Evolutionary conservation across 2,329 filamentous ascomycete genomes (phyloP).

Genomic region (Fragosphaeria purpurea): DNA sequence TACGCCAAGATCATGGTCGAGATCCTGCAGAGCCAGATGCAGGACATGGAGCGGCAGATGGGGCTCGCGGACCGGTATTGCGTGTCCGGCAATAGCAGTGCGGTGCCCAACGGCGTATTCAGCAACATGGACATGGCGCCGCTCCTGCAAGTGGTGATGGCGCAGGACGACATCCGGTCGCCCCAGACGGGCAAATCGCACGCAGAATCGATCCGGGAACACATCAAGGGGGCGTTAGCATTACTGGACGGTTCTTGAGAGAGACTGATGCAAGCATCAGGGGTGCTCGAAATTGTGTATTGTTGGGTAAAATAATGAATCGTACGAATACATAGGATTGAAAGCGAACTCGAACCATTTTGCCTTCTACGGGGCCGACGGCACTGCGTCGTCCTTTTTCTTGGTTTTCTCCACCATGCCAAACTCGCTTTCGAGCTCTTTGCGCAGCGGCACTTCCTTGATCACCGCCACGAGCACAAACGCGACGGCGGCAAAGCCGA

Average conservation of each 20-base stretch:
- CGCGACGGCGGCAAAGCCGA: conserved; percentile 17
- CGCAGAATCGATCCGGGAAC: neutral
- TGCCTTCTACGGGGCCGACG: no score
- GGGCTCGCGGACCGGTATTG: neutral
- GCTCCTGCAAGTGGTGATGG: neutral
- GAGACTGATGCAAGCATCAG: no score
- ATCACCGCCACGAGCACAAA: conserved; percentile 10
- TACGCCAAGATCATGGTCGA: neutral
- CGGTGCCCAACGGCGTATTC: neutral
- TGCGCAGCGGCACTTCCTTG: no score
- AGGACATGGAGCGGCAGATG: neutral
- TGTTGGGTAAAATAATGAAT: no score
- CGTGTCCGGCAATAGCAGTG: neutral
- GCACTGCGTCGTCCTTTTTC: no score
- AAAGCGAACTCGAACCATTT: no score
- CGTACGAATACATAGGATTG: no score
- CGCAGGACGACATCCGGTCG: neutral
- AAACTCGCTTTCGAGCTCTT: no score
- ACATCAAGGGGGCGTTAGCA: neutral
- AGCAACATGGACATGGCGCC: neutral
- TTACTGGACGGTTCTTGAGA: neutral
- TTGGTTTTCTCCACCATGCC: no score
- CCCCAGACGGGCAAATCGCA: neutral
- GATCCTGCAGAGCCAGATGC: neutral
- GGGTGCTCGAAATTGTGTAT: no score